Conservation (phyloP, 495 filamentous ascomycete species). For the Barbatosphaeria neglecta region DNA sequence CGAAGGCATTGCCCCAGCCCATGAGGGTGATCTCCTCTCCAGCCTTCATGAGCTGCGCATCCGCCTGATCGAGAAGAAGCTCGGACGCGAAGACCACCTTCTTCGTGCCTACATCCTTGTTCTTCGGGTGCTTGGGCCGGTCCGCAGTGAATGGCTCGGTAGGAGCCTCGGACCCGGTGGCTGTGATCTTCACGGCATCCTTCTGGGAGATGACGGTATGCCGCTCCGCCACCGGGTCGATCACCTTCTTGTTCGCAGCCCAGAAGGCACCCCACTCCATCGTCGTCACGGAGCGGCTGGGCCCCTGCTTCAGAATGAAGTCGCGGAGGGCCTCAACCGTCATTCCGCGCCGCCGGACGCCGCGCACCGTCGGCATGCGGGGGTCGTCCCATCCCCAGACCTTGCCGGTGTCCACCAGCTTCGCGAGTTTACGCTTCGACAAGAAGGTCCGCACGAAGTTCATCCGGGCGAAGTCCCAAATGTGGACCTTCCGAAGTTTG, state of each 20-base stretch:
- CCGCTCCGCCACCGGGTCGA: conserved; percentile 76
- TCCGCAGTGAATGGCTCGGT: conserved; percentile 54
- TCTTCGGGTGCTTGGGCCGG: conserved; percentile 79
- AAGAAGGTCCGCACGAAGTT: conserved; percentile 88
- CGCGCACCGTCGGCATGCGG: conserved; percentile 86
- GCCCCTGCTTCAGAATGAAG: conserved; percentile 89
- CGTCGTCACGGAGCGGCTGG: conserved; percentile 75
- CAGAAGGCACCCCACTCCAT: conserved; percentile 89
- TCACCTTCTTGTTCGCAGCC: conserved; percentile 92
- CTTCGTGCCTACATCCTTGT: conserved; percentile 71
- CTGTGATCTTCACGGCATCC: conserved; percentile 52
- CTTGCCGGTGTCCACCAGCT: conserved; percentile 72
- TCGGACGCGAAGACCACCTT: conserved; percentile 63
- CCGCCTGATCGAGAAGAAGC: conserved; percentile 74
- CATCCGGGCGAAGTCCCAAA: conserved; percentile 97
- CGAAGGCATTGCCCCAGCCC: conserved; percentile 90
- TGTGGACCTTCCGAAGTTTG: conserved; percentile 74
- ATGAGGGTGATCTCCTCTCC: conserved; percentile 92
- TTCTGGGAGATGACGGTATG: conserved; percentile 69
- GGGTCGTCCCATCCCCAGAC: conserved; percentile 62
- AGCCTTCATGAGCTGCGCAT: conserved; percentile 67
- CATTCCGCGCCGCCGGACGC: conserved; percentile 81
- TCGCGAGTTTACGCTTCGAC: conserved; percentile 90
- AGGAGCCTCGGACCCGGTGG: conserved; percentile 53
- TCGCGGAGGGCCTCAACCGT: conserved; percentile 78